phyloP scores from a whole-genome alignment of 306 rosid genomes.

The Phaseolus lunatus region DNA sequence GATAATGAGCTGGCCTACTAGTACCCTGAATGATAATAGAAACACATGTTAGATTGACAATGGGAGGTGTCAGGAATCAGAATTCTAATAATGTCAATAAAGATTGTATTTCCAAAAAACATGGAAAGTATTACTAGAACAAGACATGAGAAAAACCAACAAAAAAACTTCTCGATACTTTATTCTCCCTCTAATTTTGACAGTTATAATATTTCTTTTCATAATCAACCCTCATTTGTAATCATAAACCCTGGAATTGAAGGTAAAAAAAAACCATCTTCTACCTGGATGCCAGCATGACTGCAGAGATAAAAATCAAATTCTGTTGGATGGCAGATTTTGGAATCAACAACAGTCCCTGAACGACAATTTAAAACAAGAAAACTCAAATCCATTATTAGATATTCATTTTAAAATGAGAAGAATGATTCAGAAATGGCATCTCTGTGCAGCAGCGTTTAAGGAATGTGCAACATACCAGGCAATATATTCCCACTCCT shows the following conservation, averaged over 20 bases:
- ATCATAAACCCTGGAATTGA: background rate
- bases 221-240: background rate
- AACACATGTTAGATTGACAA: too few relatives aligned
- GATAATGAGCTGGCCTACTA: slow-evolving; percentile 93
- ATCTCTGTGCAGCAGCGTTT: background rate
- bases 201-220: background rate
- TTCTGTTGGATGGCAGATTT: slow-evolving; percentile 93
- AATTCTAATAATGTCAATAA: too few relatives aligned
- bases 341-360: slow-evolving; percentile 91
- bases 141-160: too few relatives aligned
- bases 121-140: too few relatives aligned
- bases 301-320: slow-evolving; percentile 96
- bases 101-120: too few relatives aligned
- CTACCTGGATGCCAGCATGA: slow-evolving; percentile 94
- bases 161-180: background rate
- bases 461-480: slow-evolving; percentile 55
- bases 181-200: slow-evolving; percentile 13
- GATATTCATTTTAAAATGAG: background rate
- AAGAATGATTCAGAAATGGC: slow-evolving; percentile 5
- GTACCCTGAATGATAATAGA: slow-evolving; percentile 67
- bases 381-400: background rate
- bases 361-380: slow-evolving; percentile 39
- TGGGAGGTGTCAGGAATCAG: too few relatives aligned
- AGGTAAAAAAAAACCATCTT: background rate
- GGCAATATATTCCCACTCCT: slow-evolving; percentile 92